Conservation (phyloP, 2,329 filamentous ascomycete species). For the Phoma sp. region DNA sequence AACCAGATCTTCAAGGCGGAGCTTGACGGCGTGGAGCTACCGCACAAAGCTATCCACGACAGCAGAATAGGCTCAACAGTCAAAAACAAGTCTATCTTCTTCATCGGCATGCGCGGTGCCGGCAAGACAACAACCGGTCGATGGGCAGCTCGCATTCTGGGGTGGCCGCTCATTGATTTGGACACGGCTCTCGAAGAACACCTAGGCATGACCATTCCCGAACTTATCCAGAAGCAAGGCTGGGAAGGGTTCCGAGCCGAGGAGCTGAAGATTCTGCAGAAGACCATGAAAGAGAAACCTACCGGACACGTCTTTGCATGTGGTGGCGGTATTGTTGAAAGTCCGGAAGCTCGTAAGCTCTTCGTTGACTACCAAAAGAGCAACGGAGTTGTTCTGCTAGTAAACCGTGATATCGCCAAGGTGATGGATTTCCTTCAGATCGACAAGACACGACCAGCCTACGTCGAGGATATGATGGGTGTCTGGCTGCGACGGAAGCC, state of each 20-base stretch:
- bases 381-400: slow-evolving; percentile 84
- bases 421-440: slow-evolving; percentile 87
- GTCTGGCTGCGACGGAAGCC: slow-evolving; percentile 90
- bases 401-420: slow-evolving; percentile 86
- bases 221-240: slow-evolving; percentile 79
- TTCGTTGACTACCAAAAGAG: slow-evolving; percentile 75
- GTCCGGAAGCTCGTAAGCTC: slow-evolving; percentile 76
- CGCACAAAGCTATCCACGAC: slow-evolving; percentile 45
- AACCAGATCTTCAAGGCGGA: slow-evolving; percentile 77
- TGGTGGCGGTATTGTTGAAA: slow-evolving; percentile 92
- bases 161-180: slow-evolving; percentile 82
- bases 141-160: slow-evolving; percentile 80
- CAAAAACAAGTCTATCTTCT: slow-evolving; percentile 76
- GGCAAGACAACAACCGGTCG: slow-evolving; percentile 93
- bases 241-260: slow-evolving; percentile 89
- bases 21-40: slow-evolving; percentile 75
- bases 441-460: slow-evolving; percentile 91
- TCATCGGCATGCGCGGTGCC: slow-evolving; percentile 96
- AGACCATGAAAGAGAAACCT: slow-evolving; percentile 76
- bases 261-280: slow-evolving; percentile 77
- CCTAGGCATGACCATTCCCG: slow-evolving; percentile 78
- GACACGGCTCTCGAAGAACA: slow-evolving; percentile 84
- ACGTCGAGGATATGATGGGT: slow-evolving; percentile 87
- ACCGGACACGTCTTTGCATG: slow-evolving; percentile 87
- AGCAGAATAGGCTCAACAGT: slow-evolving; percentile 35